These are phyloP conservation scores for Trichoderma gracile DNA, from an alignment of 2,329 filamentous ascomycete species.

Conservation along the genomic window DNA sequence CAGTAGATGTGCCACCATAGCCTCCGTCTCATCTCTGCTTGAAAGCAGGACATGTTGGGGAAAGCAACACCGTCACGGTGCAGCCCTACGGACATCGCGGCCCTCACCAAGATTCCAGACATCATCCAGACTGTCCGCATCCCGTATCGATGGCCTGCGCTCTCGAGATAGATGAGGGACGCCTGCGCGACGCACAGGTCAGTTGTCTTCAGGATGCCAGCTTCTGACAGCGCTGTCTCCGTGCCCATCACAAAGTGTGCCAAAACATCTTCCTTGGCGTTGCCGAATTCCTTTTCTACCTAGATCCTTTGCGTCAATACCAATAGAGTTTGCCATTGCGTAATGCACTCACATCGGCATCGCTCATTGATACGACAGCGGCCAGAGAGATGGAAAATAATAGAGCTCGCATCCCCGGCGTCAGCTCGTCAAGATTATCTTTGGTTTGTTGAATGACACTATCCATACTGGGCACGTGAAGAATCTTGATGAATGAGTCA, in stretches of 20 bases:
- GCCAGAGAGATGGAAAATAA: constrained; percentile 35
- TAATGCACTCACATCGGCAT: constrained; percentile 27
- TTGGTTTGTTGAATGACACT: constrained; percentile 27
- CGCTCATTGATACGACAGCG: constrained; percentile 33
- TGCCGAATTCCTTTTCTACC: not conserved
- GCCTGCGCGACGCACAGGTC: constrained; percentile 32
- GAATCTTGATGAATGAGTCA: constrained; percentile 38
- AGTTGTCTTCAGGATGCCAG: constrained; percentile 33
- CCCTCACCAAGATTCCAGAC: constrained; percentile 31
- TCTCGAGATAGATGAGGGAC: constrained; percentile 34
- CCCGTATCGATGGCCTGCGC: constrained; percentile 29
- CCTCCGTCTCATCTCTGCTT: constrained; percentile 9
- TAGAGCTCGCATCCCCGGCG: constrained; percentile 30
- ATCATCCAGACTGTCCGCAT: constrained; percentile 32
- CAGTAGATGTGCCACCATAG: constrained; percentile 16
- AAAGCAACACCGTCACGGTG: constrained; percentile 25
- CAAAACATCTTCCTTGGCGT: constrained; percentile 13
- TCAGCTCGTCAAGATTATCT: constrained; percentile 31
- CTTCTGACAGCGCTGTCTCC: constrained; percentile 33
- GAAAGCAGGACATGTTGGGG: constrained; percentile 5
- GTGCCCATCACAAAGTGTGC: constrained; percentile 30
- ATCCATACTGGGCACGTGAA: constrained; percentile 31
- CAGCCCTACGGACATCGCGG: constrained; percentile 31
- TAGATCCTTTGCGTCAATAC: constrained; percentile 25
- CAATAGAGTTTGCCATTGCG: constrained; percentile 26